These are phyloP conservation scores for Chenopodium album DNA, from an alignment of 148 eudicot genomes.

Conservation along the genomic window DNA sequence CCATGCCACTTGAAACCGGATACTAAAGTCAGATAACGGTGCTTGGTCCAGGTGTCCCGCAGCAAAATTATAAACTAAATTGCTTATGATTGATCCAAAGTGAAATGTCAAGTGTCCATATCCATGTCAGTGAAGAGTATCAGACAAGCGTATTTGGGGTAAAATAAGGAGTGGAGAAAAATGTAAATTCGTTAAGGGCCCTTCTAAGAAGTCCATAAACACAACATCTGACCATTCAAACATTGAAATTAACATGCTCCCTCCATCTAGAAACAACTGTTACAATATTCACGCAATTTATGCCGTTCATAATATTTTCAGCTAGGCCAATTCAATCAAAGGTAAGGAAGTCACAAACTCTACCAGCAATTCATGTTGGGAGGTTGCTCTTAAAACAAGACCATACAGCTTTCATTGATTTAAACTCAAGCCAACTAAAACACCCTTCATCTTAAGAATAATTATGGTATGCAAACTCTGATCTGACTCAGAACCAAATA, in stretches of 20 bases:
- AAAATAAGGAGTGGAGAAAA: neutral
- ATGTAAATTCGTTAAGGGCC: neutral
- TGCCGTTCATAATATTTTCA: neutral
- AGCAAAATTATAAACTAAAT: neutral
- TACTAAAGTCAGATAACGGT: neutral
- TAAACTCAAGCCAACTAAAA: neutral
- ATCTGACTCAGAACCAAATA: neutral
- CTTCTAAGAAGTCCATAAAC: neutral
- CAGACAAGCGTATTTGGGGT: neutral
- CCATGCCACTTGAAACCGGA: neutral
- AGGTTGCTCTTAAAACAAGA: neutral
- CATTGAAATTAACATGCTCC: neutral
- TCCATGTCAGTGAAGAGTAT: neutral
- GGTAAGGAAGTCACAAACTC: neutral
- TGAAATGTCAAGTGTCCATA: neutral
- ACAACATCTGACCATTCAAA: neutral
- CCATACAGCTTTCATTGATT: neutral
- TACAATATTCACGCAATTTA: neutral
- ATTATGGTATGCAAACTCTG: neutral
- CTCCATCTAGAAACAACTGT: neutral
- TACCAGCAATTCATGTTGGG: neutral
- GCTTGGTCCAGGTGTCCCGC: neutral
- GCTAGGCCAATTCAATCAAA: neutral
- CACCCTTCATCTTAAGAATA: neutral
- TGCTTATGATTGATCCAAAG: neutral